Percentiles rank a stretch among this genome's conserved stretches.
Conservation (phyloP, 169 alveolate species). For the Plasmodium berghei region DNA sequence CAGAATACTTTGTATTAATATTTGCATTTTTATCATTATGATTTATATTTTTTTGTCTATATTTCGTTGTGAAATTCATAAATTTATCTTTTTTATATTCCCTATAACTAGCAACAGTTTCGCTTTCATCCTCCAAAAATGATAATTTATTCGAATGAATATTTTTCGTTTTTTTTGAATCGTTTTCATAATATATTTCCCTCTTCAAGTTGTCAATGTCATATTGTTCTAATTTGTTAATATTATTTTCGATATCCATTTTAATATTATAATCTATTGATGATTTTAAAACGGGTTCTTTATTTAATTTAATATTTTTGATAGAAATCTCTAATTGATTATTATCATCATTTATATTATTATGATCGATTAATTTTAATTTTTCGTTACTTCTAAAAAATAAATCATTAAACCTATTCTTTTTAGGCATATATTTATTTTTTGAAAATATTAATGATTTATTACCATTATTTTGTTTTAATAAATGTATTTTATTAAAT, state of each 20-base stretch:
- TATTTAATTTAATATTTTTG: slow-evolving; percentile 26
- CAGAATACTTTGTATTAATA: not conserved
- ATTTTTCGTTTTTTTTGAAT: slow-evolving; percentile 3
- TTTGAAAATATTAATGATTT: slow-evolving; percentile 20
- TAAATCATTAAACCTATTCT: slow-evolving; percentile 3
- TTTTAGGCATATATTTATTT: slow-evolving; percentile 29
- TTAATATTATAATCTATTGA: slow-evolving; percentile 47
- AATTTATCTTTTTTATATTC: slow-evolving; percentile 14
- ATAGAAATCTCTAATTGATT: slow-evolving; percentile 43
- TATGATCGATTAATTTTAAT: slow-evolving; percentile 18
- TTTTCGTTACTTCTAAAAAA: slow-evolving; percentile 10
- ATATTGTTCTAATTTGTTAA: slow-evolving; percentile 18
- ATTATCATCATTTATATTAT: not conserved
- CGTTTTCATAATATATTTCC: slow-evolving; percentile 55
- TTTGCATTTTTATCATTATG: not conserved
- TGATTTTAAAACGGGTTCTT: slow-evolving; percentile 56
- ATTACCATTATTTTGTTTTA: slow-evolving; percentile 3
- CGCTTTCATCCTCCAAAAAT: slow-evolving; percentile 19
- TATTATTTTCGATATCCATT: slow-evolving; percentile 37
- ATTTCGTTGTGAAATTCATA: slow-evolving; percentile 1
- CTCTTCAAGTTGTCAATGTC: slow-evolving; percentile 28
- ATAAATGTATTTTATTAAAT: slow-evolving; percentile 37
- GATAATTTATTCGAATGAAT: slow-evolving; percentile 24
- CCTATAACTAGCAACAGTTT: slow-evolving; percentile 20
- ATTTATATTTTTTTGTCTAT: not conserved